These are phyloP conservation scores for Decorospora gaudefroyi DNA, from an alignment of 2,329 filamentous ascomycete genomes.

Conservation along the genomic window DNA sequence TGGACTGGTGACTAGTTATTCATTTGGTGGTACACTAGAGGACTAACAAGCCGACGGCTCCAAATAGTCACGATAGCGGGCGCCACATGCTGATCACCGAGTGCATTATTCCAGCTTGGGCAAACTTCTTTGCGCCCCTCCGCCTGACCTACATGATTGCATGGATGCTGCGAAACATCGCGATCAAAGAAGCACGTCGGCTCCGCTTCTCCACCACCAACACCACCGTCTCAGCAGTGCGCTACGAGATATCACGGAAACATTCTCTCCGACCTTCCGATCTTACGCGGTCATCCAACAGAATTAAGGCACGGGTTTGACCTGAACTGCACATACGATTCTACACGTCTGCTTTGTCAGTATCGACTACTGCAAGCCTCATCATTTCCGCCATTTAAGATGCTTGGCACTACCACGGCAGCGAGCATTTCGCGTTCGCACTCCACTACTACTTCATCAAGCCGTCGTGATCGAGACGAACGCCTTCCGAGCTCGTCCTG, in stretches of 20 bases:
- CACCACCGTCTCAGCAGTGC: constrained; percentile 1
- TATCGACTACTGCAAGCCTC: constrained; percentile 26
- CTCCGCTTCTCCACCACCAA: constrained; percentile 21
- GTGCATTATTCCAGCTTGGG: constrained; percentile 5
- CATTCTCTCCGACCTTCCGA: constrained; percentile 10
- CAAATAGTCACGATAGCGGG: constrained; percentile 6
- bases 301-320: constrained; percentile 7
- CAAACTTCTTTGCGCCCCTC: not conserved
- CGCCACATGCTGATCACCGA: constrained; percentile 4
- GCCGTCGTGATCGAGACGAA: not conserved
- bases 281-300: constrained; percentile 6
- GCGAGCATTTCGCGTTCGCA: constrained; percentile 3
- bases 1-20: constrained; percentile 4
- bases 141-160: constrained; percentile 9
- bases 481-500: constrained; percentile 4
- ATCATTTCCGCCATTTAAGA: constrained; percentile 7
- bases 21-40: constrained; percentile 9
- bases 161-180: not conserved
- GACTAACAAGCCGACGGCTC: constrained; percentile 6
- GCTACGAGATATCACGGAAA: constrained; percentile 2
- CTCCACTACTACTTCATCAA: constrained; percentile 1
- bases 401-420: constrained; percentile 15
- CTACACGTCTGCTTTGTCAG: constrained; percentile 11
- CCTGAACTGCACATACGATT: constrained; percentile 5
- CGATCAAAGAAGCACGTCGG: constrained; percentile 8